Evolutionary conservation across 225 moss, liverwort and hornwort species (phyloP), one percentile per base, ranked within the genome.

Genomic region (Marchantia paleacea): DNA sequence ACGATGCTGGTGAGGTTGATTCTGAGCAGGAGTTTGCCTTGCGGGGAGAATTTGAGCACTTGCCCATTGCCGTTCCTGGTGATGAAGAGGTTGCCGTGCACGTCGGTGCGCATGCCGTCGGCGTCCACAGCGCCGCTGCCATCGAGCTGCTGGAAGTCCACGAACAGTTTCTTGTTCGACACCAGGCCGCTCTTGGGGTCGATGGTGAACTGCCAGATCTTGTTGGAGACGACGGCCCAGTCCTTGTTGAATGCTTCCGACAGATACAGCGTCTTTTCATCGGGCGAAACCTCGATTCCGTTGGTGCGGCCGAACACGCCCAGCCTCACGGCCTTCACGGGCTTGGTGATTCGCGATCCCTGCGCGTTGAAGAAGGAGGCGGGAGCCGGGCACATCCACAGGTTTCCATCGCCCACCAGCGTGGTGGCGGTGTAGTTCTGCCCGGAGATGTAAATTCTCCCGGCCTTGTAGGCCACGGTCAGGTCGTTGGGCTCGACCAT

Each of bases 401-500:
- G 54, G 65, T 82, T 82, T 11, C 87, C 87, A 60, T 87, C 84
- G 50, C 82, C 84, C 7, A 84, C 55, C 14, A 73, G 69, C 0
- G 82, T 87, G 62, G 77, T 70, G 28, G 82, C 12, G 3, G 57
- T 75, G 39, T 67, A 87, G 13, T 61, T 82, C 68, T 82, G 82
- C 28, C 87, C 84, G 10, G 84, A 84, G 0, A 73, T 52, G 61
- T 87, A 87, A 4, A 87, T 79, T 71, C 87, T 60, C 11, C 87
- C 87, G 8, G 81, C 47, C 24, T n/a, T 28, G 73, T 66, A 75
- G 5, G 87, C 82, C 7, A 87, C 71, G 14, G 87, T 84, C n/a
- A 84, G 39, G 47, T 87, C 87, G 73, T 87, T 87, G 12, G 87
- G 82, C 82, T 87, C 20, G 7, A 78, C 80, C 87, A 87, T 87